Base-by-base conservation (phyloP, 768 basidiomycete genomes). In the Leccinum variicolor region DNA sequence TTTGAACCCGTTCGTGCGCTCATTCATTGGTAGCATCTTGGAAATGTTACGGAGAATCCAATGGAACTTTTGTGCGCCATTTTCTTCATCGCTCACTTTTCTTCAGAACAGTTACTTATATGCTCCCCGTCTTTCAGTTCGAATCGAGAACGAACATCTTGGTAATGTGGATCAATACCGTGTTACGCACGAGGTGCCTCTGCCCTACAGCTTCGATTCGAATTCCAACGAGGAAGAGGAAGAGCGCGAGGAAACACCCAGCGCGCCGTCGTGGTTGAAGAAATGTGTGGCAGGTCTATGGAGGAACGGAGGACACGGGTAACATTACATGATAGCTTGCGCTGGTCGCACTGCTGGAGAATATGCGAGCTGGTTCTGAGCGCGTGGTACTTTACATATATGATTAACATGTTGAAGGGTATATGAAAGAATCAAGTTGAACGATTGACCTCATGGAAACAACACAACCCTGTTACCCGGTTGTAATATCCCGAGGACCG, bases 81-180 rank as follows among this genome's bases (percentile, higher is more conserved):
- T 1, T 19, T 4, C 23, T 25, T 17, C 73, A 13, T 11, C 21
- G 10, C 9, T 48, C 25, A 28, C 28, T 29, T n/a, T 39, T 46
- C 31, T 26, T 43, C 23, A 2, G 25, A 26, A 50, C 8, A 6
- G 3, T 14, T 5, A 41, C 23, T 57, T 23, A 49, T 10, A 5
- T 17, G 15, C 15, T 7, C 4, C 21, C 21, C 19, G 19, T 33
- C n/a, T 33, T 31, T 8, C 62, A 90, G 87, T 83, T 69, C 89
- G 90, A 62, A 74, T 92, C 45, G 90, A 94, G 70, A 95, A 91
- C 73, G 94, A 96, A 75, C 94, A 96, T 59, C 76, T 94, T 17
- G 93, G 94, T 78, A 96, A 96, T 70, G 84, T 93, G 71, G 94
- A 96, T 81, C 92, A 94, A 65, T 98, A 94, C 69, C 89, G 93